Percentiles rank a stretch among this genome's conserved stretches.
phyloP scores from a whole-genome alignment of 2,329 filamentous ascomycete genomes.

The Neofusicoccum kwambonambiense region DNA sequence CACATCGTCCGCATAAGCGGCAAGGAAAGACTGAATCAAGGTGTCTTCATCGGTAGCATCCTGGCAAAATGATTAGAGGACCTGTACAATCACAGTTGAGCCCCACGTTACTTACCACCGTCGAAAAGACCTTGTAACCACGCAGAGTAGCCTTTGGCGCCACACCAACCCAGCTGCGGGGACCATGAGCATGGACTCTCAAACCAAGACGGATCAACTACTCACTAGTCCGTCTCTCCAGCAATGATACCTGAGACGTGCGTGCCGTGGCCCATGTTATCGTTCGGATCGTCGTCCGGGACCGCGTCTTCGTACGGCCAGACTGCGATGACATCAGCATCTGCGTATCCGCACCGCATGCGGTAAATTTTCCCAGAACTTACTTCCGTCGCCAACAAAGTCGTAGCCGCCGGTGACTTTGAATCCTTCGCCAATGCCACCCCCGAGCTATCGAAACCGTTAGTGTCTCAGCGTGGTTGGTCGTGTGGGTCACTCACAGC shows the following conservation, averaged over 20 bases:
- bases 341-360: neutral
- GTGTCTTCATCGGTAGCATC: neutral
- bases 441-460: conserved; percentile 56
- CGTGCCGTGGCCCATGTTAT: conserved; percentile 58
- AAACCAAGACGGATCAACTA: conserved; percentile 21
- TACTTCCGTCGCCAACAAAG: conserved; percentile 54
- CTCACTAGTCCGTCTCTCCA: conserved; percentile 49
- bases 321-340: neutral
- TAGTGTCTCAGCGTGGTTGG: conserved; percentile 55
- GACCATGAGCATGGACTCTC: conserved; percentile 23
- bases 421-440: conserved; percentile 61
- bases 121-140: conserved; percentile 55
- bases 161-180: conserved; percentile 40
- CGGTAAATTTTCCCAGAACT: conserved; percentile 35
- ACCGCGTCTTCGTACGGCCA: conserved; percentile 18
- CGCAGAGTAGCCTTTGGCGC: conserved; percentile 3
- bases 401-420: conserved; percentile 59
- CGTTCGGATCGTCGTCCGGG: conserved; percentile 55
- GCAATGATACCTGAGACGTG: conserved; percentile 57
- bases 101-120: conserved; percentile 43
- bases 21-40: conserved; percentile 41
- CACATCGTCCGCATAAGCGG: conserved; percentile 47
- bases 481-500: neutral
- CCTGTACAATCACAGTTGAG: conserved; percentile 50
- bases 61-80: conserved; percentile 20